phyloP scores from a whole-genome alignment of 2,329 filamentous ascomycete species.

The Xylaria digitata region DNA sequence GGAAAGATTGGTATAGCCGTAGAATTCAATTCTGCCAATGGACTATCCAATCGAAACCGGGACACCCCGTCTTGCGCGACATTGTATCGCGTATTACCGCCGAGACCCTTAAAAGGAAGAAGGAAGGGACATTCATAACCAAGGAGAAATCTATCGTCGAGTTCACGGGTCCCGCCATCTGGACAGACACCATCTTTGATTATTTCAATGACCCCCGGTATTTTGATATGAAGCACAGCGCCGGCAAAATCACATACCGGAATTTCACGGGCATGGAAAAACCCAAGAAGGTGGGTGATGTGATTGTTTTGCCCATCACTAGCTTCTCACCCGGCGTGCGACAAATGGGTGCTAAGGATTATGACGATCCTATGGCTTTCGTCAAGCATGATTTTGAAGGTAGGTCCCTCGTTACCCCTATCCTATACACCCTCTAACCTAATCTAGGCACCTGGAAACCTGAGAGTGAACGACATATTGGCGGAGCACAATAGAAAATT shows the following conservation, averaged over 20 bases:
- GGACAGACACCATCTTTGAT: conserved; percentile 91
- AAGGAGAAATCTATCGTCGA: conserved; percentile 85
- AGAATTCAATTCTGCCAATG: conserved; percentile 99
- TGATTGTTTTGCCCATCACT: conserved; percentile 93
- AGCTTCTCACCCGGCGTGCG: conserved; percentile 95
- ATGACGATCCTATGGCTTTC: conserved; percentile 95
- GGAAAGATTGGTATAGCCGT: conserved; percentile 95
- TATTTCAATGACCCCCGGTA: conserved; percentile 94
- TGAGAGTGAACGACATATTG: conserved; percentile 76
- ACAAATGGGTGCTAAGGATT: conserved; percentile 90
- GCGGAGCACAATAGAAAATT: conserved; percentile 55
- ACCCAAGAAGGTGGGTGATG: conserved; percentile 90
- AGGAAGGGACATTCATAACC: conserved; percentile 58
- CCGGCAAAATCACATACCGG: conserved; percentile 81
- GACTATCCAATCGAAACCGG: conserved; percentile 96
- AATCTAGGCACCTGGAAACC: conserved; percentile 78
- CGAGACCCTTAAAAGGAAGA: conserved; percentile 80
- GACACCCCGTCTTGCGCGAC: conserved; percentile 90
- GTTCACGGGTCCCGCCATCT: conserved; percentile 92
- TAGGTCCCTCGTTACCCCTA: conserved; percentile 54
- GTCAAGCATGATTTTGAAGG: conserved; percentile 98
- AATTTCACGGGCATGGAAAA: conserved; percentile 90
- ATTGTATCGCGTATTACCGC: conserved; percentile 88
- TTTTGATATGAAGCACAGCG: conserved; percentile 81
- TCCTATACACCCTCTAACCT: conserved; percentile 39